Percentiles rank a stretch among this genome's conserved stretches.
Conservation (phyloP, 2,329 filamentous ascomycete species). For the Cryphonectria nitschkei region DNA sequence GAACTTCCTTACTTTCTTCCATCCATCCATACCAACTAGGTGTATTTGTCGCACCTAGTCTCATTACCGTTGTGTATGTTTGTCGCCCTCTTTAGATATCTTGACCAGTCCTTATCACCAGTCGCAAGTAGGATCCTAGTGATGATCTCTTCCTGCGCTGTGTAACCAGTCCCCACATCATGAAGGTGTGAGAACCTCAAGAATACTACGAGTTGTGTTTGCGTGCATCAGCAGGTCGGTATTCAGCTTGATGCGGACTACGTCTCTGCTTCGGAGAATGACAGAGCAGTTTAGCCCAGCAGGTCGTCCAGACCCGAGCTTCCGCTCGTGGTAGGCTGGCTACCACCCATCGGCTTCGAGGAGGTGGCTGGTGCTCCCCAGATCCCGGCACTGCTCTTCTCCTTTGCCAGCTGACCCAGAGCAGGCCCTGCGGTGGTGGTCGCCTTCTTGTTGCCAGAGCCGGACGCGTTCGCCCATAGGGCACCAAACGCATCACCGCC, state of each 20-base stretch:
- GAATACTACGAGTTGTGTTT: background rate
- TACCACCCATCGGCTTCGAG: constrained; percentile 37
- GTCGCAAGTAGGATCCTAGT: background rate
- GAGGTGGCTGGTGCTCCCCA: constrained; percentile 74
- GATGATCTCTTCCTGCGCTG: background rate
- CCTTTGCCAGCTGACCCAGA: constrained; percentile 94
- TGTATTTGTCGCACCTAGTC: background rate
- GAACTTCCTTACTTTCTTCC: background rate
- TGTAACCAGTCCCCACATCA: background rate
- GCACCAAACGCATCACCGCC: constrained; percentile 88
- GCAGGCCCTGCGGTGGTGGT: constrained; percentile 71
- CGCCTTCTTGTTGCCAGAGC: constrained; percentile 72
- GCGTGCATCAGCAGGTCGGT: background rate
- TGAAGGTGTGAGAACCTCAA: background rate
- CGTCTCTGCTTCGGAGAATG: background rate
- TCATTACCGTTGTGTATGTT: background rate
- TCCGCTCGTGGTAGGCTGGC: constrained; percentile 31
- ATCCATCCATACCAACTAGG: background rate
- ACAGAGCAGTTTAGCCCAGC: constrained; percentile 42
- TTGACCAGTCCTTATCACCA: background rate
- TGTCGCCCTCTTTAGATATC: background rate
- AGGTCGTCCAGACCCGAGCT: constrained; percentile 52
- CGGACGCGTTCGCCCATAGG: constrained; percentile 77
- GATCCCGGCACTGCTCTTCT: constrained; percentile 92
- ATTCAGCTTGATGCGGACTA: background rate